Evolutionary conservation across 129 eudicot genomes (phyloP).

Genomic region (Arctium minus): DNA sequence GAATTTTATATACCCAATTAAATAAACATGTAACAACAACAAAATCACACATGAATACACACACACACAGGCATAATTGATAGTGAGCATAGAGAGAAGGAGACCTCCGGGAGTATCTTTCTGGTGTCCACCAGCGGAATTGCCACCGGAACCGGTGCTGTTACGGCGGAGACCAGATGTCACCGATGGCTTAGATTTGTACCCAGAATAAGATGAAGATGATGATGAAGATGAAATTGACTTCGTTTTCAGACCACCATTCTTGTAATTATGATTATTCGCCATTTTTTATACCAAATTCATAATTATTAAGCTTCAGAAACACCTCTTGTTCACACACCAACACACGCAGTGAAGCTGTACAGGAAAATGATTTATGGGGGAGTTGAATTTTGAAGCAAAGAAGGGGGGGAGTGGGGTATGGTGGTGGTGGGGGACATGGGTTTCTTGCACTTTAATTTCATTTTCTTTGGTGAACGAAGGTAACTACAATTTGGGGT

Average conservation of each 20-base stretch:
- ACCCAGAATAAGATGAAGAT: conserved; percentile 35
- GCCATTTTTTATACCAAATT: conserved; percentile 39
- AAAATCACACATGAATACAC: background rate
- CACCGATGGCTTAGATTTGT: conserved; percentile 52
- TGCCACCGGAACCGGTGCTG: conserved; percentile 50
- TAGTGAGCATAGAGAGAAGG: background rate
- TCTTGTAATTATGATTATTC: conserved; percentile 35
- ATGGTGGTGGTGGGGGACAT: conserved; percentile 28
- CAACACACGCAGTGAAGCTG: conserved; percentile 12
- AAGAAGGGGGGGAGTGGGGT: conserved; percentile 7
- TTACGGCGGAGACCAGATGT: conserved; percentile 55
- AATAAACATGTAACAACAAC: background rate
- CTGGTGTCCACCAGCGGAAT: conserved; percentile 22
- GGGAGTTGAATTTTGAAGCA: conserved; percentile 40
- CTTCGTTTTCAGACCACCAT: conserved; percentile 36
- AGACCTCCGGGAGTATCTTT: conserved; percentile 52
- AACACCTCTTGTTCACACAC: conserved; percentile 20
- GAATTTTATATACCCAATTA: background rate
- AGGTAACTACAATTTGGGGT: background rate
- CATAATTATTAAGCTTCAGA: conserved; percentile 9
- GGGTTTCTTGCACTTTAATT: conserved; percentile 45
- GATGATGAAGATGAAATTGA: conserved; percentile 44
- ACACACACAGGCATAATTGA: background rate
- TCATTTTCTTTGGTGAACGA: conserved; percentile 14
- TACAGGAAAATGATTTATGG: conserved; percentile 16